Evolutionary conservation across 2,329 filamentous ascomycete genomes (phyloP).

Genomic region (Teratosphaeria viscida): DNA sequence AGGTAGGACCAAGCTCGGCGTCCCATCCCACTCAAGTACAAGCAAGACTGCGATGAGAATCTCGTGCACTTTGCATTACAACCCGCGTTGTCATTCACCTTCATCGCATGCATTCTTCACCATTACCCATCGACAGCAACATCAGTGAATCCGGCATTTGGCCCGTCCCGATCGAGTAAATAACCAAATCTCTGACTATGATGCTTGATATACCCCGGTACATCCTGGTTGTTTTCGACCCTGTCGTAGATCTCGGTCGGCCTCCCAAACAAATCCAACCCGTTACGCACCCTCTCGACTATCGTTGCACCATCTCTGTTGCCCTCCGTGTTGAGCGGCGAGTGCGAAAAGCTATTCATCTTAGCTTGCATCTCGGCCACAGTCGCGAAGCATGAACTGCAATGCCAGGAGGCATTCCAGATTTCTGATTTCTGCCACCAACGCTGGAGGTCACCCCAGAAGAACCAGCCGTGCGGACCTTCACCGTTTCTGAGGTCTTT

Average conservation of each 20-base stretch:
- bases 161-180: conserved; percentile 31
- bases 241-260: conserved; percentile 37
- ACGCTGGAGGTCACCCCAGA: conserved; percentile 6
- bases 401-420: conserved; percentile 50
- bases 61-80: background rate
- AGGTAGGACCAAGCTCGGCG: background rate
- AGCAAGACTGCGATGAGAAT: background rate
- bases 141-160: conserved; percentile 29
- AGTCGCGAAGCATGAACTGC: conserved; percentile 50
- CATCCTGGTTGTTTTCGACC: conserved; percentile 42
- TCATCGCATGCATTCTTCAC: background rate
- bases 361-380: conserved; percentile 46
- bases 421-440: conserved; percentile 36
- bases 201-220: conserved; percentile 39
- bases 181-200: conserved; percentile 28
- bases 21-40: background rate
- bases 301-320: conserved; percentile 42
- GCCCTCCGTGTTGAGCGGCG: conserved; percentile 40
- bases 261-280: conserved; percentile 47
- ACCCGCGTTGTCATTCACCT: background rate
- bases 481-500: conserved; percentile 43
- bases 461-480: conserved; percentile 23
- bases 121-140: background rate
- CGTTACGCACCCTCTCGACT: conserved; percentile 41
- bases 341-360: conserved; percentile 47